Base-by-base conservation (phyloP, 306 rosid genomes). In the Fragaria iinumae region DNA sequence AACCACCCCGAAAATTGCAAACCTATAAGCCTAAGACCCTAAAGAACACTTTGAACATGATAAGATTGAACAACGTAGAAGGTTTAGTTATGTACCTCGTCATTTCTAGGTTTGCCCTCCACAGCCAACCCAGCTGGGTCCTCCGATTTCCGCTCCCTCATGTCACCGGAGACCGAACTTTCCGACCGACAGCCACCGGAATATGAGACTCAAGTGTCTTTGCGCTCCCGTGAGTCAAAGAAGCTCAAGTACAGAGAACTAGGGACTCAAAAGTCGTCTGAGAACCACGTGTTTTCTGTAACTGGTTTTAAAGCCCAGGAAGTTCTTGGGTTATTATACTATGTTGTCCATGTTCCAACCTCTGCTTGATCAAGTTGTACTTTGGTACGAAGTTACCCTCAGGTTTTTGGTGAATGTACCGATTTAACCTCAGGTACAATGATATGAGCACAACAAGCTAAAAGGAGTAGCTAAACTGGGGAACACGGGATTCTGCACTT, bases 91-190 rank as follows among this genome's bases (percentile, higher is more conserved):
- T 80, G 8, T 86, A 90, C 97, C 96, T 92, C 88, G 77, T 76
- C 82, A 75, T 79, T 86, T 78, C 96, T 87, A 20, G 87, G 81
- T 74, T 56, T 87, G 44, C 81, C 83, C 83, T 89, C 77, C 75
- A 86, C 11, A 1, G 45, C 84, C 96, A 96, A 90, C 71, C 93
- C 97, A 14, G 84, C 80, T 41, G 97, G 96, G 20, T 77, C 86
- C 41, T 85, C 85, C 25, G 91, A 56, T 76, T 81, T 62, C 3
- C 72, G 69, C 66, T 84, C 83, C 68, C 66, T 81, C 98, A 92
- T 95, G 49, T 23, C 76, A 47, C 79, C 73, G 57, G 49, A 27
- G 48, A 12, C 69, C n/a, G 49, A 11, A 9, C 25, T 77, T 16
- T 68, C 76, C 84, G 73, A 72, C 71, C 6, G n/a, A 60, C 48